Base-by-base conservation (phyloP, 805 yeast species). In the Hermanozyma aechmeae region DNA sequence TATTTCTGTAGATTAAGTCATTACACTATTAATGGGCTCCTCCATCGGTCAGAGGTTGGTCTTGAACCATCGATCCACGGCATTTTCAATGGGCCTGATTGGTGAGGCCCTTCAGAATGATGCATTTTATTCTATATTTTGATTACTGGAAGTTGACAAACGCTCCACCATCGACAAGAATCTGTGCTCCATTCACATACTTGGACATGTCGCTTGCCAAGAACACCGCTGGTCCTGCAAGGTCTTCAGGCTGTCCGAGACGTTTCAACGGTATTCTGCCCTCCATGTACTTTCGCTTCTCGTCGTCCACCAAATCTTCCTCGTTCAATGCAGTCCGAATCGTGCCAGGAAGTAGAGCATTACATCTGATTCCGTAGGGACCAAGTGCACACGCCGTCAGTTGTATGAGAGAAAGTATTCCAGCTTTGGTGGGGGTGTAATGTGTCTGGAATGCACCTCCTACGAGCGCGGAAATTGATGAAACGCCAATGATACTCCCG, bases 381-480 rank as follows among this genome's bases (percentile, higher is more conserved):
- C 68, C 68, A 18, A 65, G 50, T 2, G 67, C 64, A 33, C 59
- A 55, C 2, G 71, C 70, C 18, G 51, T 49, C 11, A 65, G 53
- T 39, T 64, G 69, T 54, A 62, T 63, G 36, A 65, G 42, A 13
- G 65, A 58, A 27, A 61, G 40, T 24, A 65, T 49, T 12, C 67
- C 71, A n/a, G 68, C 68, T 33, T 65, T 65, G 9, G 71, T 61
- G 12, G 70, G 68, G n/a, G 67, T 59, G 41, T 65, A 65, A 37
- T 63, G 69, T 4, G 63, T 56, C 35, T 64, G 71, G 24, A 42
- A 39, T 5, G 58, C 68, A 16, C 71, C 71, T 13, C 70, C 71
- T 6, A 63, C 69, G 7, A 63, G 43, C 1, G 69, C 68, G 33
- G 63, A 53, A 32, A 65, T 61, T 26, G 61, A 51, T 15, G 61